These are phyloP conservation scores for Aspergillus japonicus DNA, from an alignment of 2,329 filamentous ascomycete species.

Conservation along the genomic window DNA sequence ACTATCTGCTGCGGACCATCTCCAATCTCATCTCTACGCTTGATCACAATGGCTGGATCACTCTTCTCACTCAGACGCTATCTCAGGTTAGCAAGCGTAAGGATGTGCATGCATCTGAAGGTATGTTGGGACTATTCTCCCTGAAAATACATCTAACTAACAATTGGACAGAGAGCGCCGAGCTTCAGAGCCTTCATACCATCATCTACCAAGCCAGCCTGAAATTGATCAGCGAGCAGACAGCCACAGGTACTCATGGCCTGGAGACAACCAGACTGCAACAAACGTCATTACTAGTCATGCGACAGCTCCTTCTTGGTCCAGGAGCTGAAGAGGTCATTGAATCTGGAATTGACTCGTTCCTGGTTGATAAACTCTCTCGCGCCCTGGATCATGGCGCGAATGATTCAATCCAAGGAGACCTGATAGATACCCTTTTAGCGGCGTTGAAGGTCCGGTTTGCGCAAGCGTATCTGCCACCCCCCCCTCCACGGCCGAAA, in stretches of 20 bases:
- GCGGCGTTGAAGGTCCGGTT: conserved; percentile 66
- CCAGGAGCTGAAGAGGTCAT: conserved; percentile 40
- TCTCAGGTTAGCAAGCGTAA: conserved; percentile 49
- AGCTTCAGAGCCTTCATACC: conserved; percentile 34
- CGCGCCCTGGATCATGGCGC: conserved; percentile 57
- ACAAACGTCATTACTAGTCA: conserved; percentile 66
- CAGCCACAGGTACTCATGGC: conserved; percentile 27
- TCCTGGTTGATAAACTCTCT: conserved; percentile 67
- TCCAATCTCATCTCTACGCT: conserved; percentile 69
- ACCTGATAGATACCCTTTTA: conserved; percentile 75
- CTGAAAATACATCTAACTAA: background rate
- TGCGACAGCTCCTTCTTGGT: conserved; percentile 50
- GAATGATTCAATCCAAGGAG: conserved; percentile 71
- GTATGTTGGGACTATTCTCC: conserved; percentile 28
- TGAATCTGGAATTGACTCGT: conserved; percentile 62
- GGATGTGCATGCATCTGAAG: conserved; percentile 50
- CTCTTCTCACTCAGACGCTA: conserved; percentile 64
- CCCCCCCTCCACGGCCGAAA: conserved; percentile 29
- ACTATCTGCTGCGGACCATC: conserved; percentile 75
- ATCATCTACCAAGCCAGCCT: conserved; percentile 34
- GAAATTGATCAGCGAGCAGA: conserved; percentile 28
- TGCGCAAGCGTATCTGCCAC: conserved; percentile 37
- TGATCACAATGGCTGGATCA: conserved; percentile 67
- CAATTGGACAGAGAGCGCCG: conserved; percentile 23
- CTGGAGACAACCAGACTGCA: conserved; percentile 65